Evolutionary conservation across 306 rosid genomes (phyloP), one percentile per base, ranked within the genome.

Genomic region (Prinsepia uniflora): DNA sequence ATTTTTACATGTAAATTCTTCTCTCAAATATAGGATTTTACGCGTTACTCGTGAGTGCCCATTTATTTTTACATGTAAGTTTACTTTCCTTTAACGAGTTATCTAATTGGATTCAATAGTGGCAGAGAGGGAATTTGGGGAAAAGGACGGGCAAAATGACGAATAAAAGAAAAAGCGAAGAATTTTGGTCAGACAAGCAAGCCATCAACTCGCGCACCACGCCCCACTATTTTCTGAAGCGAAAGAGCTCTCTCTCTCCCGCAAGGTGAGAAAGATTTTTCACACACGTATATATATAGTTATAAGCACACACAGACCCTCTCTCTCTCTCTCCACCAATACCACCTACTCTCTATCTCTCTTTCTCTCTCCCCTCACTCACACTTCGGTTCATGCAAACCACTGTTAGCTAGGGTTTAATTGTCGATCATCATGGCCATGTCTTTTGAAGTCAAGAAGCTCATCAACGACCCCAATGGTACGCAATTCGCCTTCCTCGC

Each of bases 381-480:
- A 53, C 62, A 10, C 50, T 60, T 6, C n/a, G 22, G 44, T 53
- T 67, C 87, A 84, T 84, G 94, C 87, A 76, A 72, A 70, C 53
- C 81, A 48, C 74, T 68, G 73, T 70, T 76, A 10, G 46, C 66
- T 70, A 87, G 91, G 94, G 88, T 85, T 89, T 74, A 11, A 71
- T 34, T 30, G 60, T 70, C 80, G 78, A 62, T 52, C 72, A 3
- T 75, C 75, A 71, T 76, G 82, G 64, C 64, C 19, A 94, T 93
- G 99, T 85, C 88, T 71, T 82, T 82, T 57, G 86, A 79, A 24
- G 83, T 80, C 39, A 91, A 91, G 92, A 94, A 89, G 91, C 87
- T 94, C 82, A 91, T 91, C 88, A 86, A 89, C 86, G 79, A 91
- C 61, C 92, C 96, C 55, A 63, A 78, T 42, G 90, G 97, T 94